Evolutionary conservation across 1,284 basidiomycete species (phyloP).

Genomic region (Rhizoctonia solani): DNA sequence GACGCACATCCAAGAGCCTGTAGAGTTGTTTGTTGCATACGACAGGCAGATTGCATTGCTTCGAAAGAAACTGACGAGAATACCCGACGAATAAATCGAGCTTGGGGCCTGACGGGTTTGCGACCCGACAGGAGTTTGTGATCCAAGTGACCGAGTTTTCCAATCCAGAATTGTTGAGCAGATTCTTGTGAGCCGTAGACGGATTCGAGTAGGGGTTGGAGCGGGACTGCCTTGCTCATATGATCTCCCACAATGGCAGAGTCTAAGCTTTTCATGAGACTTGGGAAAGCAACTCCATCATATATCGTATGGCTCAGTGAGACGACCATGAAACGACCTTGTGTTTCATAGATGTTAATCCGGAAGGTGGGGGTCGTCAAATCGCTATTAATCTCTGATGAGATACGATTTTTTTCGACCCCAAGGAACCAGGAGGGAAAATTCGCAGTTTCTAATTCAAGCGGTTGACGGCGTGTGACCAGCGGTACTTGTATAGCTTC

Average conservation of each 20-base stretch:
- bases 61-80: constrained; percentile 4
- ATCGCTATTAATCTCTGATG: constrained; percentile 15
- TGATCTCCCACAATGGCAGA: not conserved
- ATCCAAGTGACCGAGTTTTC: constrained; percentile 8
- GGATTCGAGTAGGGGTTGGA: constrained; percentile 17
- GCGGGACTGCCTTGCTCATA: not conserved
- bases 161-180: constrained; percentile 11
- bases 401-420: not conserved
- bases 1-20: constrained; percentile 52
- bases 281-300: constrained; percentile 22
- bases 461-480: not conserved
- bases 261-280: constrained; percentile 10
- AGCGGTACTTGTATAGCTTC: constrained; percentile 17
- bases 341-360: constrained; percentile 10
- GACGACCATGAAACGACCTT: constrained; percentile 16
- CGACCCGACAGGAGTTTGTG: not conserved
- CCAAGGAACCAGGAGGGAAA: constrained; percentile 5
- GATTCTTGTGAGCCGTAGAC: not conserved
- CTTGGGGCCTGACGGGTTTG: not conserved
- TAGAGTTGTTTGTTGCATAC: constrained; percentile 48
- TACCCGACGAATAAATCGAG: constrained; percentile 1
- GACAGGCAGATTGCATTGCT: constrained; percentile 13
- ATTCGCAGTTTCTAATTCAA: not conserved
- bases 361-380: constrained; percentile 15
- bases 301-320: constrained; percentile 25